Percentiles rank a stretch among this genome's conserved stretches.
phyloP scores from a whole-genome alignment of 345 rosid genomes.

The Lagerstroemia speciosa region DNA sequence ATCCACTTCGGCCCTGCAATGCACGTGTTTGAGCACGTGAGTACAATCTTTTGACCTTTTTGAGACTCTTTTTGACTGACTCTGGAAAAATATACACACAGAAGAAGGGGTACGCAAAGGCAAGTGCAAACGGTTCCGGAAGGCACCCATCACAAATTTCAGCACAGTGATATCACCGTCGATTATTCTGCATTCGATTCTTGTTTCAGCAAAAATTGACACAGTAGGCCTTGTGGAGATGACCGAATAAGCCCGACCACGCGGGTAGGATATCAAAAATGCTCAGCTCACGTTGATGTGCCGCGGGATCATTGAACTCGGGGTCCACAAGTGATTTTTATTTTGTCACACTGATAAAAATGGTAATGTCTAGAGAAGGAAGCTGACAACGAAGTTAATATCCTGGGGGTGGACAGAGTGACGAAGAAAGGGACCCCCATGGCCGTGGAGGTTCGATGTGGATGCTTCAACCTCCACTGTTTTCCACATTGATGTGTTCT shows the following conservation, averaged over 20 bases:
- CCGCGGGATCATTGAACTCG: too few species aligned
- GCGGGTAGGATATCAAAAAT: too few species aligned
- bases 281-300: too few species aligned
- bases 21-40: not conserved
- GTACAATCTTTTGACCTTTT: not conserved
- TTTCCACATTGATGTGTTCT: not conserved
- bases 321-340: not conserved
- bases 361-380: not conserved
- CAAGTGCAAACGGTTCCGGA: not conserved
- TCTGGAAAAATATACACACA: not conserved
- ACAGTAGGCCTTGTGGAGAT: too few species aligned
- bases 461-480: not conserved
- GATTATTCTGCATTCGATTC: too few species aligned
- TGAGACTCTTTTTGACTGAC: not conserved
- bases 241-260: too few species aligned
- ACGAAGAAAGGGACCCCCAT: not conserved
- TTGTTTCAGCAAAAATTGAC: too few species aligned
- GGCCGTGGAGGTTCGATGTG: not conserved
- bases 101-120: too few species aligned
- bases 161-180: too few species aligned
- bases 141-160: too few species aligned
- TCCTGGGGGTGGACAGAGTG: not conserved
- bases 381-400: not conserved
- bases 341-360: not conserved
- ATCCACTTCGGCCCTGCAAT: not conserved